Evolutionary conservation across 345 rosid genomes (phyloP).

Genomic region (Viola odorata): DNA sequence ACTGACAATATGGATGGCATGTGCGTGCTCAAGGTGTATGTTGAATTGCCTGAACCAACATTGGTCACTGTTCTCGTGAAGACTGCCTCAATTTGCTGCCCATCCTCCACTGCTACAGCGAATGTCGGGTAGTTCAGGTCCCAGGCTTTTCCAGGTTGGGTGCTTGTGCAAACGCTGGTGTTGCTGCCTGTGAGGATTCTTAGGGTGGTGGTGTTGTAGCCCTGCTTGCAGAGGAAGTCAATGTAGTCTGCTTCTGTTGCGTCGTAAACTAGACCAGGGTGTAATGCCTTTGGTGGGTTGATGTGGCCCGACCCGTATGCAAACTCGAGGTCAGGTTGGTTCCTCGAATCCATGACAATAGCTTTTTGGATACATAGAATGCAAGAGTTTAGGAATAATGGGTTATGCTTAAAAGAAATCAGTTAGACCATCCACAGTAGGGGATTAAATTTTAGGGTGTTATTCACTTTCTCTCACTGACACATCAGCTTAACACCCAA

Average conservation of each 20-base stretch:
- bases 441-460: too few species aligned
- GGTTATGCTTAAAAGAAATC: too few species aligned
- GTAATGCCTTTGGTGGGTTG: constrained; percentile 7
- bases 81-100: constrained; percentile 13
- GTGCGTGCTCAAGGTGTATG: constrained; percentile 15
- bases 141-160: constrained; percentile 31
- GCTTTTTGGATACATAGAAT: neutral
- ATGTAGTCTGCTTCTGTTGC: constrained; percentile 24
- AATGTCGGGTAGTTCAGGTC: constrained; percentile 46
- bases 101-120: constrained; percentile 31
- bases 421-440: too few species aligned
- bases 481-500: neutral
- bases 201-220: constrained; percentile 26
- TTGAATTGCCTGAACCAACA: constrained; percentile 36
- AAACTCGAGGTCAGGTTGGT: constrained; percentile 16
- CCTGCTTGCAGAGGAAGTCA: constrained; percentile 44
- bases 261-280: constrained; percentile 19
- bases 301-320: constrained; percentile 17
- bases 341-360: constrained; percentile 5
- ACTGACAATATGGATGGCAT: constrained; percentile 16
- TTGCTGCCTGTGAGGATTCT: constrained; percentile 28
- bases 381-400: too few species aligned
- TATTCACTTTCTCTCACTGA: too few species aligned
- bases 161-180: constrained; percentile 21
- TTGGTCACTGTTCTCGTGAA: constrained; percentile 44